These are phyloP conservation scores for Pseudonectria buxi DNA, from an alignment of 2,329 filamentous ascomycete genomes.

Conservation along the genomic window DNA sequence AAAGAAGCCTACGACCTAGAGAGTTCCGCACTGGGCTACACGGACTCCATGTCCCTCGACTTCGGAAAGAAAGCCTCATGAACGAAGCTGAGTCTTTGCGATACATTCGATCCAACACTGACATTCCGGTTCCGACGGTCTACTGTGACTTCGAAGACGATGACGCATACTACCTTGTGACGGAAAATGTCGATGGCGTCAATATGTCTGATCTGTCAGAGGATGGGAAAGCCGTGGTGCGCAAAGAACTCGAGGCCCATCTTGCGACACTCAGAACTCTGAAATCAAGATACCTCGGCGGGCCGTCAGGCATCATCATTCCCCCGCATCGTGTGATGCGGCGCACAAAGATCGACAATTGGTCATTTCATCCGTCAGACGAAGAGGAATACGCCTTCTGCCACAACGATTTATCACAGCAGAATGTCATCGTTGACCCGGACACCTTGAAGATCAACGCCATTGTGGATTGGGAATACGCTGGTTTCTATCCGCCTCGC, in stretches of 20 bases:
- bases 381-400: slow-evolving; percentile 17
- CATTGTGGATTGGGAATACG: slow-evolving; percentile 34
- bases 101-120: slow-evolving; percentile 18
- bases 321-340: slow-evolving; percentile 22
- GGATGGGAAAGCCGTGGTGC: slow-evolving; percentile 19
- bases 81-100: slow-evolving; percentile 24
- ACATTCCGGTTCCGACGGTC: slow-evolving; percentile 22
- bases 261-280: slow-evolving; percentile 20
- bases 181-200: slow-evolving; percentile 24
- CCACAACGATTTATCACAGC: slow-evolving; percentile 17
- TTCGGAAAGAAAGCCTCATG: slow-evolving; percentile 21
- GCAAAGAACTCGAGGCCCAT: slow-evolving; percentile 20
- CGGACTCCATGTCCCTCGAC: slow-evolving; percentile 23
- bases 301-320: slow-evolving; percentile 26
- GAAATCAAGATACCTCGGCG: slow-evolving; percentile 21
- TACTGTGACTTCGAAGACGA: slow-evolving; percentile 24
- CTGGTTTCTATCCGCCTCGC: slow-evolving; percentile 27
- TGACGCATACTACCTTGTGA: slow-evolving; percentile 24
- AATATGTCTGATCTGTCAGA: slow-evolving; percentile 22
- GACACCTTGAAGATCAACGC: slow-evolving; percentile 26
- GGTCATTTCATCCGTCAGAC: slow-evolving; percentile 13
- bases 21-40: slow-evolving; percentile 23
- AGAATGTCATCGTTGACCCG: slow-evolving; percentile 19
- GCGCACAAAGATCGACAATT: slow-evolving; percentile 16
- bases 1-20: slow-evolving; percentile 22